Evolutionary conservation across 2,329 filamentous ascomycete genomes (phyloP).

Genomic region (Dissoconium aciculare): DNA sequence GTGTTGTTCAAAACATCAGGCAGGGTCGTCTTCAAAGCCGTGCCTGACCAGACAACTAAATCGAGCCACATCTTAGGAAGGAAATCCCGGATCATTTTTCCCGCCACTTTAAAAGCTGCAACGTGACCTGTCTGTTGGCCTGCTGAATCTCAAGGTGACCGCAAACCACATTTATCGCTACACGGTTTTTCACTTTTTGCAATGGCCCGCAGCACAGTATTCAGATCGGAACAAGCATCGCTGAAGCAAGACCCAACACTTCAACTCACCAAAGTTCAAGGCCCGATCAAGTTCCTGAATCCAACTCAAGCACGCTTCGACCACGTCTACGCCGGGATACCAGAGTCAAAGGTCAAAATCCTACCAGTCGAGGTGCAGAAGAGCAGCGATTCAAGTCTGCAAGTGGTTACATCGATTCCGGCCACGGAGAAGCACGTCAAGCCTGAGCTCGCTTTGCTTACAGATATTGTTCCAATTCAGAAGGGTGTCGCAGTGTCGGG

Average conservation of each 20-base stretch:
- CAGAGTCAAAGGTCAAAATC: neutral
- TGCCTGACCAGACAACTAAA: neutral
- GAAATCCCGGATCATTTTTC: neutral
- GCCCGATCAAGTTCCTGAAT: slow-evolving; percentile 36
- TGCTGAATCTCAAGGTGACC: neutral
- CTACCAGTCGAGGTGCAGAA: neutral
- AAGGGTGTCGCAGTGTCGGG: no score
- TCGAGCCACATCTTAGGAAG: neutral
- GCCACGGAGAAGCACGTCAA: no score
- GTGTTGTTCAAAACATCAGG: no score
- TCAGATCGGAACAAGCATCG: slow-evolving; percentile 18
- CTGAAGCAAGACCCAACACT: slow-evolving; percentile 14
- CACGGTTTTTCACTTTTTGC: neutral
- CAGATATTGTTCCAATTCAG: no score
- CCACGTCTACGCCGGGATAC: slow-evolving; percentile 5
- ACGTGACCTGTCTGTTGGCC: neutral
- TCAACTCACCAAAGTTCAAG: slow-evolving; percentile 19
- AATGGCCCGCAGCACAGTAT: slow-evolving; percentile 19
- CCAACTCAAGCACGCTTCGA: slow-evolving; percentile 32
- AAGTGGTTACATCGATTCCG: no score
- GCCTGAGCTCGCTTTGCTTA: no score
- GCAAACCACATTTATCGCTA: neutral
- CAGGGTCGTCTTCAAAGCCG: no score
- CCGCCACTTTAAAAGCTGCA: slow-evolving; percentile 1
- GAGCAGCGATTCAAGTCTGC: slow-evolving; percentile 2